Evolutionary conservation across 83 land plant genomes (phyloP).

Genomic region (Thuja plicata): DNA sequence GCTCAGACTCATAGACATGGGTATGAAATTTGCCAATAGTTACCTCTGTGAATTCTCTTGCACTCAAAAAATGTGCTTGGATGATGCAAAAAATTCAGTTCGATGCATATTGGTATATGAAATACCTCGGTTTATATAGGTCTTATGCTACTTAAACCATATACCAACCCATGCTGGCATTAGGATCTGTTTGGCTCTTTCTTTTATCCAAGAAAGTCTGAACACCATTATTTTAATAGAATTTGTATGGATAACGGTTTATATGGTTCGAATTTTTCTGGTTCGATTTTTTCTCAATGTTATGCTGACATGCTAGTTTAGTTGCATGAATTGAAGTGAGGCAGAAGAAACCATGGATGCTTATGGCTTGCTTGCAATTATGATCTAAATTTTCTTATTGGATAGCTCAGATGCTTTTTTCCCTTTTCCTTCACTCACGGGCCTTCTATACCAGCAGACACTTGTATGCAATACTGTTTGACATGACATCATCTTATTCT

Average conservation of each 20-base stretch:
- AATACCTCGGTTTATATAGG: background rate
- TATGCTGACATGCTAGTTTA: background rate
- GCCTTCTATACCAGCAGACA: background rate
- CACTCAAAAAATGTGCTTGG: no score
- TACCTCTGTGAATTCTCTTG: background rate
- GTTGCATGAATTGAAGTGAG: background rate
- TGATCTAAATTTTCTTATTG: background rate
- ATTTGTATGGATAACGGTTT: background rate
- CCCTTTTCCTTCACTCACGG: background rate
- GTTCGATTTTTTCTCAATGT: background rate
- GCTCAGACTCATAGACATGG: background rate
- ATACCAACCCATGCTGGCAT: background rate
- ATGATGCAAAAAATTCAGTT: background rate
- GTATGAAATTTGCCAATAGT: background rate
- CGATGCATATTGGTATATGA: background rate
- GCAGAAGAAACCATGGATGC: background rate
- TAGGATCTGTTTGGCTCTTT: background rate
- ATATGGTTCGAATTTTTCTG: background rate
- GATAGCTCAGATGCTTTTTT: background rate
- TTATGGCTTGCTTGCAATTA: background rate
- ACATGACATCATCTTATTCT: background rate
- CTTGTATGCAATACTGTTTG: background rate
- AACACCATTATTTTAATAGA: background rate
- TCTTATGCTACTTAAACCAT: background rate
- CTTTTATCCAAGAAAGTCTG: background rate